These are phyloP conservation scores for Carex sylvatica DNA, from an alignment of 202 grass and related monocot species.

Conservation along the genomic window DNA sequence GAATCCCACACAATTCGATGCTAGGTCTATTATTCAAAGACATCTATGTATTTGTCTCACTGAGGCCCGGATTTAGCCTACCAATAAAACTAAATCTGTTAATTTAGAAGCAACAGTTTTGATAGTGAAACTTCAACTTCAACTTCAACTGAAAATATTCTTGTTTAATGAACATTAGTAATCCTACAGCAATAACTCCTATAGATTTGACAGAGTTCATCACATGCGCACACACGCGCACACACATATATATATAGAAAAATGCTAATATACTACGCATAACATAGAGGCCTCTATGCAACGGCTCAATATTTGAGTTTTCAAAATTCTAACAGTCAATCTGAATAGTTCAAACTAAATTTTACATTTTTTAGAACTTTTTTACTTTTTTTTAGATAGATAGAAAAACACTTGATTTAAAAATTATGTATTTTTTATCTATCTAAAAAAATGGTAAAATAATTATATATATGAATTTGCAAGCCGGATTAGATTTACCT, in stretches of 20 bases:
- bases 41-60: background rate
- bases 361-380: too few species aligned
- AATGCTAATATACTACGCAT: too few species aligned
- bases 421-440: too few species aligned
- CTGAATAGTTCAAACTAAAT: too few species aligned
- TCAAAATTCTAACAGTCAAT: too few species aligned
- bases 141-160: background rate
- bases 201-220: constrained; percentile 8
- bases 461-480: background rate
- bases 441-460: too few species aligned
- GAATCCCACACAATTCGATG: background rate
- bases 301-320: too few species aligned
- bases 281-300: too few species aligned
- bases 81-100: background rate
- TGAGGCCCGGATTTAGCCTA: background rate
- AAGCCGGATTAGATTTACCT: background rate
- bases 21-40: background rate
- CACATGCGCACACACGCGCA: too few species aligned
- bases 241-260: too few species aligned
- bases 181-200: constrained; percentile 4
- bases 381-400: too few species aligned
- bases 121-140: background rate
- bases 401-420: too few species aligned
- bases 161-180: background rate
- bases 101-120: background rate